Conservation (phyloP, 2,329 filamentous ascomycete species). For the Hypoxylon sp. region DNA sequence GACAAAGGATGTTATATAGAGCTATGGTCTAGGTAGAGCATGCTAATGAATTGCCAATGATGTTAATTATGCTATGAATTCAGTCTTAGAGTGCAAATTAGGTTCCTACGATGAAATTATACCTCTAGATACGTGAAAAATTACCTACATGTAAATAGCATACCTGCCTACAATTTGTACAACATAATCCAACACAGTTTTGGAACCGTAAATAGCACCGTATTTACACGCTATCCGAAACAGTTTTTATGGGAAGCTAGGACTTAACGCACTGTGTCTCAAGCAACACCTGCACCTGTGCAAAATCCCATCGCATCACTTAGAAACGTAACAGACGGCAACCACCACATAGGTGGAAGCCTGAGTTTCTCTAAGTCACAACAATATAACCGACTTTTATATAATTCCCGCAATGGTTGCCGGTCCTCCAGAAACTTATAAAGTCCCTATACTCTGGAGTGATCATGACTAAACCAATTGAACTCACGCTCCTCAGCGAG, state of each 20-base stretch:
- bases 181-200: background rate
- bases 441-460: constrained; percentile 26
- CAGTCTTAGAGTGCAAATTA: too few species aligned
- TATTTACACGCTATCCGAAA: background rate
- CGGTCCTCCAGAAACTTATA: constrained; percentile 2
- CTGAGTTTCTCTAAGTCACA: background rate
- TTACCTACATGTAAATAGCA: too few species aligned
- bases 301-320: constrained; percentile 29
- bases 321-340: constrained; percentile 5
- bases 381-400: constrained; percentile 1
- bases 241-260: background rate
- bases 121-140: too few species aligned
- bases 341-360: constrained; percentile 2
- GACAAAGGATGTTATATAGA: constrained; percentile 26
- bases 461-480: constrained; percentile 43
- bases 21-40: constrained; percentile 28
- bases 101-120: too few species aligned
- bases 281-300: constrained; percentile 2
- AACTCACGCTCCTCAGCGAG: constrained; percentile 62
- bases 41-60: constrained; percentile 29
- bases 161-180: too few species aligned
- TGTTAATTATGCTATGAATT: too few species aligned
- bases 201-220: background rate
- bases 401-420: constrained; percentile 33
- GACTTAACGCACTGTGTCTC: constrained; percentile 7